Evolutionary conservation across 2,329 filamentous ascomycete species (phyloP), one percentile per base, ranked within the genome.

Genomic region (Xylaria digitata): DNA sequence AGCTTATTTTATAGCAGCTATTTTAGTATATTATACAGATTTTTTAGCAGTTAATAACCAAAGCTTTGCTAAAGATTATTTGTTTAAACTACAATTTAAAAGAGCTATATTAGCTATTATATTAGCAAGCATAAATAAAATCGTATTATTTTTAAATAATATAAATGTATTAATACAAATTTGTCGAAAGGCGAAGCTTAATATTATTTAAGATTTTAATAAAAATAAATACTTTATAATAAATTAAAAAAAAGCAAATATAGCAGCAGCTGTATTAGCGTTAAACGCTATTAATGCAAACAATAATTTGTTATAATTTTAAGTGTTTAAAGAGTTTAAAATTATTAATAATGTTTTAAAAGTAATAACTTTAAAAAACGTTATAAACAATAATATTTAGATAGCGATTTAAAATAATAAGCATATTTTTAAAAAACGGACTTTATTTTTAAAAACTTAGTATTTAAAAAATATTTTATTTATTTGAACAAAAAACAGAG

Each of bases 111-210:
- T 21, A 37, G n/a, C 30, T 40, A 13, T n/a, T n/a, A n/a, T n/a
- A n/a, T n/a, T n/a, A n/a, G n/a, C n/a, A n/a, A n/a, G n/a, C n/a
- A n/a, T n/a, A n/a, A n/a, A n/a, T n/a, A n/a, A n/a, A n/a, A n/a
- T n/a, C n/a, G n/a, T n/a, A n/a, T n/a, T n/a, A n/a, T 53, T 37
- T 53, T 53, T 37, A 23, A 54, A 54, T 4, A 21, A 54, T 15
- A 40, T 13, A 4, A 15, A 40, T 13, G 11, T 15, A 40, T 1
- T 15, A 4, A 54, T 54, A 9, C 3, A 2, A 15, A 54, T 54
- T 3, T 17, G 11, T 0, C 3, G 7, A 11, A 54, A 54, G 19
- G 23, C 32, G 5, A 21, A 23, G 11, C 3, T 54, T 4, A 40
- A 9, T 5, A 54, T 13, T 13, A 54, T 54, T 19, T 11, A 6